Percentiles rank a stretch among this genome's conserved stretches.
These are phyloP conservation scores for Lipomyces chichibuensis DNA, from an alignment of 805 yeast genomes.

Conservation along the genomic window DNA sequence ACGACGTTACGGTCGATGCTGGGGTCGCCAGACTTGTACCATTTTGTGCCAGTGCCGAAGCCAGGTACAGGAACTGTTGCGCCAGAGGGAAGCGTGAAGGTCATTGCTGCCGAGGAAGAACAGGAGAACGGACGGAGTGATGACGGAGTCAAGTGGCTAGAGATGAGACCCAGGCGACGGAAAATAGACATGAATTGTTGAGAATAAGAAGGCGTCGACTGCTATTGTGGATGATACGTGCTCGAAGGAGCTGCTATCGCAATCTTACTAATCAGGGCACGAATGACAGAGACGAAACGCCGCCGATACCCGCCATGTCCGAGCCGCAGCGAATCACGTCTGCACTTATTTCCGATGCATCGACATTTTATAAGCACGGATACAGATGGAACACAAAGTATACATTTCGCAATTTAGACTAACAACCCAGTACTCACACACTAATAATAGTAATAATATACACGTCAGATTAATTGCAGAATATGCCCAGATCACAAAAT, in stretches of 20 bases:
- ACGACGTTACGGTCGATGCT: conserved; percentile 34
- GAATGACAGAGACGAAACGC: not conserved
- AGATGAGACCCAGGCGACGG: conserved; percentile 7
- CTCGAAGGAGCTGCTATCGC: not conserved
- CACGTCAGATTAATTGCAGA: not conserved
- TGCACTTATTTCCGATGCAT: not conserved
- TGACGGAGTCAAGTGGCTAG: conserved; percentile 1
- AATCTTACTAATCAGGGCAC: not conserved
- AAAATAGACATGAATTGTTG: not conserved
- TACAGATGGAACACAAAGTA: not conserved
- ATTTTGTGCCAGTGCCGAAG: conserved; percentile 39
- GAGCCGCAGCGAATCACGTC: not conserved
- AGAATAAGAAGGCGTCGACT: not conserved
- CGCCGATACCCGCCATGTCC: not conserved
- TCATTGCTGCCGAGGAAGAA: conserved; percentile 11
- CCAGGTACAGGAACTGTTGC: conserved; percentile 40
- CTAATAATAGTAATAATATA: not conserved
- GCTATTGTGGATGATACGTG: not conserved
- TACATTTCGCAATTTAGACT: not conserved
- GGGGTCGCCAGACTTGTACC: conserved; percentile 36
- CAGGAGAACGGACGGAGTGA: not conserved
- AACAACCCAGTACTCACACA: not conserved
- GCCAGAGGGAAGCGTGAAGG: conserved; percentile 38
- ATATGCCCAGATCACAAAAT: not conserved
- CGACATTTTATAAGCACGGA: no score